Percentiles rank a stretch among this genome's conserved stretches.
phyloP scores from a whole-genome alignment of 1,284 basidiomycete genomes.

The Apiotrichum montevideense region DNA sequence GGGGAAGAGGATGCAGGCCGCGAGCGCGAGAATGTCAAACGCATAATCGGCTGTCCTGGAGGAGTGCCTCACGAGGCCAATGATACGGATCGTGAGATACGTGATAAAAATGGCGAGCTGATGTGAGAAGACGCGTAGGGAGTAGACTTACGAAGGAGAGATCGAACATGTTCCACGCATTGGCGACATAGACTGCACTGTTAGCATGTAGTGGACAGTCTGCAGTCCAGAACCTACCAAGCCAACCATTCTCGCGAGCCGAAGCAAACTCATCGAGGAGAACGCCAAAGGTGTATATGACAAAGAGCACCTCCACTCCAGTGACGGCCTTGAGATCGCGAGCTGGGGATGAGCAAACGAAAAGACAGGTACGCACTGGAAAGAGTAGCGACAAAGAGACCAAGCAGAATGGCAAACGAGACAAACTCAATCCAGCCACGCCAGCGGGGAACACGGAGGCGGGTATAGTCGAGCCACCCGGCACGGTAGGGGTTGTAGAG shows the following conservation, averaged over 20 bases:
- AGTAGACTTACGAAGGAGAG: conserved; percentile 55
- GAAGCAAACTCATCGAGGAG: conserved; percentile 56
- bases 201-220: conserved; percentile 1
- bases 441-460: conserved; percentile 75
- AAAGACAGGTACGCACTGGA: conserved; percentile 53
- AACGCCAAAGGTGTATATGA: conserved; percentile 69
- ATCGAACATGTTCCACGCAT: conserved; percentile 83
- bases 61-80: conserved; percentile 57
- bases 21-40: conserved; percentile 76
- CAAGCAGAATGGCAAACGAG: conserved; percentile 60
- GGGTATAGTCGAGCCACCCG: conserved; percentile 70
- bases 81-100: conserved; percentile 62
- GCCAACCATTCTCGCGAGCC: conserved; percentile 69
- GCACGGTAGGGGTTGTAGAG: conserved; percentile 66
- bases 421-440: conserved; percentile 70
- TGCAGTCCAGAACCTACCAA: conserved; percentile 53
- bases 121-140: conserved; percentile 11
- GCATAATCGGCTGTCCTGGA: conserved; percentile 59
- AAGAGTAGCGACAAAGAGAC: conserved; percentile 57
- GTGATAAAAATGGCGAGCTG: conserved; percentile 60
- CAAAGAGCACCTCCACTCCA: conserved; percentile 61
- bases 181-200: conserved; percentile 68
- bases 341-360: conserved; percentile 47
- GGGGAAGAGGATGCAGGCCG: conserved; percentile 80
- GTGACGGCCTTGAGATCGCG: conserved; percentile 54